Evolutionary conservation across 2,329 filamentous ascomycete genomes (phyloP).

Genomic region (Thielaviopsis populi): DNA sequence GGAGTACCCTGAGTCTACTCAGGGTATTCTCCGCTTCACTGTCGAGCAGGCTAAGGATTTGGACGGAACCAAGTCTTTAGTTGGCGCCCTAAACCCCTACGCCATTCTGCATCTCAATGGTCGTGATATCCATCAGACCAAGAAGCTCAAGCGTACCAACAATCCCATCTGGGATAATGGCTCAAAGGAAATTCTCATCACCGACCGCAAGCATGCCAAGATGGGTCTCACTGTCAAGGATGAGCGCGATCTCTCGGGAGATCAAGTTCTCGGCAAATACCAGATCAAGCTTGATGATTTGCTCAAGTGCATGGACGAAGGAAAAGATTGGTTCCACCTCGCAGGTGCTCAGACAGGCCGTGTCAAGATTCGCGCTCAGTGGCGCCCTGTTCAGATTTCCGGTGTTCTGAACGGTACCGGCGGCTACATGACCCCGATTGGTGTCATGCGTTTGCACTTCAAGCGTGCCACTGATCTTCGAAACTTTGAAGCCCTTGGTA

Average conservation of each 20-base stretch:
- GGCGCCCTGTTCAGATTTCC: constrained; percentile 84
- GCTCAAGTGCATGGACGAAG: constrained; percentile 77
- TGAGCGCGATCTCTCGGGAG: constrained; percentile 68
- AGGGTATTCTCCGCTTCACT: constrained; percentile 84
- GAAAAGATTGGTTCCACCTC: constrained; percentile 92
- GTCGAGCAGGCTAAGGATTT: constrained; percentile 94
- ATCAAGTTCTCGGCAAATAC: constrained; percentile 79
- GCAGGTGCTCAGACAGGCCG: constrained; percentile 67
- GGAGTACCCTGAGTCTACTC: constrained; percentile 73
- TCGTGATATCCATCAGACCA: constrained; percentile 76
- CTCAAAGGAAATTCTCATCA: constrained; percentile 87
- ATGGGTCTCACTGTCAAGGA: constrained; percentile 91
- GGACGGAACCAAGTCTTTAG: constrained; percentile 78
- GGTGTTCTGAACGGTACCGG: constrained; percentile 63
- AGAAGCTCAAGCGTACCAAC: constrained; percentile 92
- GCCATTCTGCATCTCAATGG: constrained; percentile 78
- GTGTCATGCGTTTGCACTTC: constrained; percentile 90
- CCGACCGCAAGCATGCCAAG: constrained; percentile 78
- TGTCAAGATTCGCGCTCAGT: constrained; percentile 80
- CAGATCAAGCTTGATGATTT: constrained; percentile 93
- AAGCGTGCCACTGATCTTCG: constrained; percentile 66
- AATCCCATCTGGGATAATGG: constrained; percentile 93
- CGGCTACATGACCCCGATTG: constrained; percentile 84
- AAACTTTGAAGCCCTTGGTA: constrained; percentile 89
- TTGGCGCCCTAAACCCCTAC: constrained; percentile 85